Evolutionary conservation across 2,329 filamentous ascomycete species (phyloP), one percentile per base, ranked within the genome.

Genomic region (Lasiodiplodia sp.): DNA sequence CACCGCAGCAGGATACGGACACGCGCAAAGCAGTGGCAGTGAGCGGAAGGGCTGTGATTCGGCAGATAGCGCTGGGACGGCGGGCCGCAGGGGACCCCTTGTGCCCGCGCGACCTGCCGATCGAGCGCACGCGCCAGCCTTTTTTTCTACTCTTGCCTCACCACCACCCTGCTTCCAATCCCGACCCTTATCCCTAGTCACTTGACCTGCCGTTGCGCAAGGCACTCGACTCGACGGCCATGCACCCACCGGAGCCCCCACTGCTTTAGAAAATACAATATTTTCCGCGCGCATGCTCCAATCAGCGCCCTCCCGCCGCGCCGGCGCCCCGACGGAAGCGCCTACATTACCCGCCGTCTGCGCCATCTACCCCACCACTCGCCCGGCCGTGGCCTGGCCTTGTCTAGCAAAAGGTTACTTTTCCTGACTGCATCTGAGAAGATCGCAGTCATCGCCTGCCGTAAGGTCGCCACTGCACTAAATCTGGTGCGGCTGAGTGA

Each of bases 251-350:
- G 23, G 8, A 6, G 5, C 11, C 38, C 57, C 37, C 12, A 28
- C 28, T 11, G 11, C 25, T 8, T 8, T 28, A 5, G 14, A 47
- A 11, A 16, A 16, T 60, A 23, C 40, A 51, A 23, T 51, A 49
- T 40, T 31, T 51, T 10, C 40, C 31, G 40, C 40, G 4, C 23
- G 4, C 7, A 34, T 28, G 40, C 58, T 18, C 60, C 60, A 64
- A 64, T 64, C 60, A 14, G 28, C 12, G 18, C 21, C n/a, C 37
- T 64, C 18, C 60, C 60, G 47, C 60, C 60, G 60, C 60, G 31
- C 60, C 60, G 60, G 60, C 60, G 60, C 60, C 47, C 60, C 60
- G 60, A 64, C 60, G 60, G 60, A 64, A 16, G n/a, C 37, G 58
- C 40, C 28, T 63, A 47, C 60, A 52, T 52, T 52, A 38, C 23